phyloP scores from a whole-genome alignment of 768 basidiomycete genomes.

The Melanogaster broomeanus region DNA sequence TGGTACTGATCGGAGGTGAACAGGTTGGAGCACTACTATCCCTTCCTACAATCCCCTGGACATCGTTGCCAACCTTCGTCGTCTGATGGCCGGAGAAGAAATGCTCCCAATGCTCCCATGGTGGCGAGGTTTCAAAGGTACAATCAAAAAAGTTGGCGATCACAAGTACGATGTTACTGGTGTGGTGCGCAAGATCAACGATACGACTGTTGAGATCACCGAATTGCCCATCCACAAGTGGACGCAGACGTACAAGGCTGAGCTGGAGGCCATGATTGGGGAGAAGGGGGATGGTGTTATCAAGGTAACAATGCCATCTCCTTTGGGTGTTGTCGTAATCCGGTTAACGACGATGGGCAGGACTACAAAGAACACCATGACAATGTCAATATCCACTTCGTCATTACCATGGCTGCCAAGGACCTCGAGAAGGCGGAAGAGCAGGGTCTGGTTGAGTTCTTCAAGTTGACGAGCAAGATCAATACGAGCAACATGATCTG shows the following conservation, averaged over 20 bases:
- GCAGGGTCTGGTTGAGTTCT: slow-evolving; percentile 87
- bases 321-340: not conserved
- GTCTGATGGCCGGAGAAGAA: slow-evolving; percentile 85
- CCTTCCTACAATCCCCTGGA: slow-evolving; percentile 93
- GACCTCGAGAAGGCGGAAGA: slow-evolving; percentile 85
- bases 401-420: slow-evolving; percentile 76
- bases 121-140: slow-evolving; percentile 95
- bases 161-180: slow-evolving; percentile 88
- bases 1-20: not conserved
- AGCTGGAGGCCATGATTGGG: slow-evolving; percentile 85
- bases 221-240: slow-evolving; percentile 95
- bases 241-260: slow-evolving; percentile 92
- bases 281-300: slow-evolving; percentile 81
- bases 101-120: slow-evolving; percentile 88
- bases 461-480: slow-evolving; percentile 85
- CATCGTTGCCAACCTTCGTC: slow-evolving; percentile 83
- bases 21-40: slow-evolving; percentile 93
- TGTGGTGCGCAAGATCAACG: slow-evolving; percentile 70
- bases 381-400: slow-evolving; percentile 87
- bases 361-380: slow-evolving; percentile 98
- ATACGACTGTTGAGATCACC: slow-evolving; percentile 91
- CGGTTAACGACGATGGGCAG: slow-evolving; percentile 41
- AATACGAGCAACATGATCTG: slow-evolving; percentile 98
- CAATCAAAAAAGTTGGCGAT: slow-evolving; percentile 77
- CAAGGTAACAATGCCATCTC: slow-evolving; percentile 54